phyloP scores from a whole-genome alignment of 495 filamentous ascomycete genomes.

The Podospora appendiculata region DNA sequence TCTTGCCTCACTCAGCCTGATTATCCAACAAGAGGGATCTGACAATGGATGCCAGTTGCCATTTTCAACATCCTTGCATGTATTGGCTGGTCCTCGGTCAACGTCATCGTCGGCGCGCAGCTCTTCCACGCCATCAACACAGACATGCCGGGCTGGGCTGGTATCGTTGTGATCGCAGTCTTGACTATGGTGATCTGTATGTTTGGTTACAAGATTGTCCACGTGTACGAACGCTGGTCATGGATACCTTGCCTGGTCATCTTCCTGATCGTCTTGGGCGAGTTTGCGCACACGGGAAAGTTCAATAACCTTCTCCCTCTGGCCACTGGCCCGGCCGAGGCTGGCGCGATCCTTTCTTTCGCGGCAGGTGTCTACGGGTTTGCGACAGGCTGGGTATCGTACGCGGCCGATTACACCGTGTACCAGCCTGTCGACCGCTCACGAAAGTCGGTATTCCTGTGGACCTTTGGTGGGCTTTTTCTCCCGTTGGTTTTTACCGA shows the following conservation, averaged over 20 bases:
- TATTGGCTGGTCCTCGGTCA: slow-evolving; percentile 68
- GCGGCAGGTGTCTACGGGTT: slow-evolving; percentile 70
- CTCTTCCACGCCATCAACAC: slow-evolving; percentile 69
- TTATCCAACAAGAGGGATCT: not conserved
- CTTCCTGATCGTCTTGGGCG: slow-evolving; percentile 68
- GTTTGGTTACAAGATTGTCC: slow-evolving; percentile 78
- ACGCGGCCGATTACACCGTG: slow-evolving; percentile 72
- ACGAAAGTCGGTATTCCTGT: slow-evolving; percentile 55
- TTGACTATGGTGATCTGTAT: slow-evolving; percentile 64
- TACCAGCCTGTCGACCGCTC: slow-evolving; percentile 61
- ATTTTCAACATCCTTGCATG: slow-evolving; percentile 71
- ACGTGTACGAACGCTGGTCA: slow-evolving; percentile 69
- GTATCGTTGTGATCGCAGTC: slow-evolving; percentile 68
- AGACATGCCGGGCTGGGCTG: slow-evolving; percentile 63
- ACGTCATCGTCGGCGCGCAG: slow-evolving; percentile 77
- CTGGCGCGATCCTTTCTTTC: slow-evolving; percentile 62
- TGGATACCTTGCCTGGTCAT: slow-evolving; percentile 74
- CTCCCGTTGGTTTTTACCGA: slow-evolving; percentile 69
- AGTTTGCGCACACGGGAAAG: slow-evolving; percentile 66
- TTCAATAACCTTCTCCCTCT: slow-evolving; percentile 63
- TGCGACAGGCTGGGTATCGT: slow-evolving; percentile 72
- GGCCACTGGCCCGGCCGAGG: slow-evolving; percentile 48
- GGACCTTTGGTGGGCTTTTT: slow-evolving; percentile 64
- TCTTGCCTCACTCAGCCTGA: no score
- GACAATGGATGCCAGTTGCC: slow-evolving; percentile 53